A percentile compares a stretch with the other conserved stretches of the same genome.
phyloP scores from a whole-genome alignment of 2,329 filamentous ascomycete species.

The Diaporthe helianthi region DNA sequence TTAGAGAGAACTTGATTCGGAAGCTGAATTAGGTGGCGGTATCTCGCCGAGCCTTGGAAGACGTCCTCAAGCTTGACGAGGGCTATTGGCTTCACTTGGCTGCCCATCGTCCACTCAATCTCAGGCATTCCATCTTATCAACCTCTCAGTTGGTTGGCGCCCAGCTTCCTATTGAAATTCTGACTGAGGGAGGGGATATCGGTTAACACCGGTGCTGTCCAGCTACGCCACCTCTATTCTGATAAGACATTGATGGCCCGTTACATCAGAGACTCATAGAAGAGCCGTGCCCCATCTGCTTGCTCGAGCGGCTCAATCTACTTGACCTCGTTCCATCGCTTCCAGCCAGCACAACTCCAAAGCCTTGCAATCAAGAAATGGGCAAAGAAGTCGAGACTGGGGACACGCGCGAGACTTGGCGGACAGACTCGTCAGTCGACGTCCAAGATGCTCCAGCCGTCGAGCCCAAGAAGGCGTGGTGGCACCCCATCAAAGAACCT shows the following conservation, averaged over 20 bases:
- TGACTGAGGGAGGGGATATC: not conserved
- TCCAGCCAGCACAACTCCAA: not conserved
- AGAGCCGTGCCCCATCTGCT: rapidly evolving
- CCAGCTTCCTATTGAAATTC: not conserved
- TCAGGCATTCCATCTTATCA: not conserved
- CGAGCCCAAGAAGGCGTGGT: constrained; percentile 43
- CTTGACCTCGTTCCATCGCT: too few species aligned
- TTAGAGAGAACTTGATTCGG: not conserved
- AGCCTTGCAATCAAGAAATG: not conserved
- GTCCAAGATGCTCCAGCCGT: not conserved
- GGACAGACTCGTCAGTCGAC: constrained; percentile 4
- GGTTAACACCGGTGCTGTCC: not conserved
- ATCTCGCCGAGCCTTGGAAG: constrained; percentile 15
- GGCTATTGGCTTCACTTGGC: constrained; percentile 13
- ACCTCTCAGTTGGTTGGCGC: not conserved
- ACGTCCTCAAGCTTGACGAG: not conserved
- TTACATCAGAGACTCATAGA: too few species aligned
- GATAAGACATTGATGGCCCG: not conserved
- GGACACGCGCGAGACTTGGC: not conserved
- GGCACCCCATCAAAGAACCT: constrained; percentile 48
- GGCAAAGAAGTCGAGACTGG: constrained; percentile 3
- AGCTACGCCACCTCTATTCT: not conserved
- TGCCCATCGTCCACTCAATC: not conserved
- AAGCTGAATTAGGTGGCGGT: constrained; percentile 2
- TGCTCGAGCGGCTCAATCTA: too few species aligned